These are phyloP conservation scores for Penicillium sp. DNA, from an alignment of 2,329 filamentous ascomycete genomes.

Conservation along the genomic window DNA sequence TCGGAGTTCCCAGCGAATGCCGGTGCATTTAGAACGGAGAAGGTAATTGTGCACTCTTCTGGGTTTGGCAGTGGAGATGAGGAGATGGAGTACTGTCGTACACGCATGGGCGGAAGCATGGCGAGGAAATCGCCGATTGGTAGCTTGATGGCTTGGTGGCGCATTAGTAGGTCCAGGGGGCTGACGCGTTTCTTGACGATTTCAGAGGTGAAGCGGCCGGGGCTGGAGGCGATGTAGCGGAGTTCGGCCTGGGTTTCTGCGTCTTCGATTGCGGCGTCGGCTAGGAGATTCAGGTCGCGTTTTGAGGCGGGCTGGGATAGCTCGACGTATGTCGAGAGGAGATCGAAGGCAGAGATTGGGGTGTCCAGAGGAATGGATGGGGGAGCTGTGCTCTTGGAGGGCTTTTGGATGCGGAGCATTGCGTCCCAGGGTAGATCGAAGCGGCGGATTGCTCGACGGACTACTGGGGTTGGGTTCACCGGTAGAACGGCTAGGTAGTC, in stretches of 20 bases:
- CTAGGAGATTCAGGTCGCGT: slow-evolving; percentile 53
- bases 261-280: slow-evolving; percentile 51
- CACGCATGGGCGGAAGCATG: slow-evolving; percentile 73
- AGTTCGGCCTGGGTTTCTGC: slow-evolving; percentile 47
- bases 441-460: slow-evolving; percentile 61
- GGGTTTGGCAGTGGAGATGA: slow-evolving; percentile 66
- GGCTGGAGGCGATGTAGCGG: slow-evolving; percentile 29
- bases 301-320: slow-evolving; percentile 70
- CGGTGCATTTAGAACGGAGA: slow-evolving; percentile 61
- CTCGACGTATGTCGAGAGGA: slow-evolving; percentile 71
- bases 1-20: slow-evolving; percentile 43
- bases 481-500: slow-evolving; percentile 76
- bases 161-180: slow-evolving; percentile 66
- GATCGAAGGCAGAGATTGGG: slow-evolving; percentile 60
- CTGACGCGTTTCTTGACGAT: slow-evolving; percentile 56
- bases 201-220: slow-evolving; percentile 46
- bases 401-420: slow-evolving; percentile 60
- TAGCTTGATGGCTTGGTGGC: slow-evolving; percentile 59
- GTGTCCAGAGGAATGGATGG: slow-evolving; percentile 53
- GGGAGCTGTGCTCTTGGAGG: slow-evolving; percentile 42
- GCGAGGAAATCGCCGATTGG: slow-evolving; percentile 66
- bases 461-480: slow-evolving; percentile 62
- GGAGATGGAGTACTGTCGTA: slow-evolving; percentile 78
- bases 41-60: slow-evolving; percentile 63
- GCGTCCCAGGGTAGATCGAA: slow-evolving; percentile 71